Conservation (phyloP, 2,329 filamentous ascomycete species). For the Plenodomus lindquistii region DNA sequence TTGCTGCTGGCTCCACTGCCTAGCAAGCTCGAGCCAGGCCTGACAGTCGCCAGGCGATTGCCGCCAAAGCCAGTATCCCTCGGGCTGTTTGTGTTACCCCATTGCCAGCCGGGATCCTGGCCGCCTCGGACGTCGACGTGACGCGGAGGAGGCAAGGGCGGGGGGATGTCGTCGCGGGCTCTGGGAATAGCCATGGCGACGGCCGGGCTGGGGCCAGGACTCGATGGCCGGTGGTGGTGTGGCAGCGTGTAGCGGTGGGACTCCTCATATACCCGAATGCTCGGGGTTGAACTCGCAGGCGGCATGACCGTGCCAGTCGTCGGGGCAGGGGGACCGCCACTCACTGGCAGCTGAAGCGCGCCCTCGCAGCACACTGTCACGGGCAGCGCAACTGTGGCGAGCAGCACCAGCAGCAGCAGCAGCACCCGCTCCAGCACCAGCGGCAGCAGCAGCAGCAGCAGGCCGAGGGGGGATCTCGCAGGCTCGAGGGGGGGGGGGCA, state of each 20-base stretch:
- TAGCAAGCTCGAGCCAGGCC: slow-evolving; percentile 53
- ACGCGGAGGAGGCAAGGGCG: slow-evolving; percentile 65
- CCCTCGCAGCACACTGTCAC: slow-evolving; percentile 23
- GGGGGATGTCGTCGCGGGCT: slow-evolving; percentile 60
- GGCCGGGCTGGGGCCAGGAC: slow-evolving; percentile 44
- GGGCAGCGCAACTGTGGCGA: slow-evolving; percentile 35
- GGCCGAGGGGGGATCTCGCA: too few species aligned
- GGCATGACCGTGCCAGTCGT: slow-evolving; percentile 36
- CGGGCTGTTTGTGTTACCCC: slow-evolving; percentile 62
- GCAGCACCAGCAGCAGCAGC: not conserved
- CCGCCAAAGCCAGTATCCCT: slow-evolving; percentile 53
- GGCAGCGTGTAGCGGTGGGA: slow-evolving; percentile 42
- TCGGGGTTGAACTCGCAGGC: slow-evolving; percentile 43
- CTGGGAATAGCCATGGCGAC: slow-evolving; percentile 66
- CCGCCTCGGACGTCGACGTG: slow-evolving; percentile 61
- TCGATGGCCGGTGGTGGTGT: slow-evolving; percentile 41
- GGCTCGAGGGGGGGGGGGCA: slow-evolving; percentile 11
- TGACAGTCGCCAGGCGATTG: slow-evolving; percentile 49
- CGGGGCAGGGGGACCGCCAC: slow-evolving; percentile 31
- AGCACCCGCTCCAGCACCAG: slow-evolving; percentile 3
- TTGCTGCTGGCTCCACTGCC: slow-evolving; percentile 31
- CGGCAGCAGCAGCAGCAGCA: slow-evolving; percentile 1
- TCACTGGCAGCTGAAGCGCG: slow-evolving; percentile 40
- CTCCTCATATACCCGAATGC: slow-evolving; percentile 50
- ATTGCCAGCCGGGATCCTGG: slow-evolving; percentile 66